A percentile compares a stretch with the other conserved stretches of the same genome.
phyloP scores from a whole-genome alignment of 495 filamentous ascomycete genomes.

The Talaromyces liani region DNA sequence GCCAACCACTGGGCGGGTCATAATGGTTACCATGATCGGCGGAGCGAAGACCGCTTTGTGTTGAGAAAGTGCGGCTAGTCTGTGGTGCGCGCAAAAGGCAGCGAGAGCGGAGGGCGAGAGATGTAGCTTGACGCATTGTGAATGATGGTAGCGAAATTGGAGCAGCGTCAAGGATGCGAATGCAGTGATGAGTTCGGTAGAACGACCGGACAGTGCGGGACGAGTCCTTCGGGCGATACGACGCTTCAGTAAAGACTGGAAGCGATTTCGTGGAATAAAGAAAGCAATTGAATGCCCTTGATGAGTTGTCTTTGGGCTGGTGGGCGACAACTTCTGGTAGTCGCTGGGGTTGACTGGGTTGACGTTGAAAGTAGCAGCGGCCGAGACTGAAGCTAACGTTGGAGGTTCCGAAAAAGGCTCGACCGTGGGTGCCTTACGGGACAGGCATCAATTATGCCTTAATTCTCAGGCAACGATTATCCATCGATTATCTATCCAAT shows the following conservation, averaged over 20 bases:
- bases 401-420: slow-evolving; percentile 15
- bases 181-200: neutral
- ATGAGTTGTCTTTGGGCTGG: neutral
- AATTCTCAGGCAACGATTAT: neutral
- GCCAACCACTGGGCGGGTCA: slow-evolving; percentile 85
- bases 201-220: neutral
- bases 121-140: slow-evolving; percentile 37
- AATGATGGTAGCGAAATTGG: neutral
- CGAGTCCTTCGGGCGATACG: neutral
- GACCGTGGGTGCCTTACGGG: slow-evolving; percentile 20
- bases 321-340: neutral
- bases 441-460: neutral
- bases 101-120: slow-evolving; percentile 36
- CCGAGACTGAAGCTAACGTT: slow-evolving; percentile 28
- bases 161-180: neutral
- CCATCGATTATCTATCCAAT: slow-evolving; percentile 4
- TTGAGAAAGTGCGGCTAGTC: slow-evolving; percentile 36
- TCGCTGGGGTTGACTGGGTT: slow-evolving; percentile 23
- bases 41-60: slow-evolving; percentile 31
- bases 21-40: slow-evolving; percentile 68
- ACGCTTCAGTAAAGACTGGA: neutral
- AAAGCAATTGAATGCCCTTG: neutral
- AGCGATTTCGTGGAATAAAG: neutral
- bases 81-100: slow-evolving; percentile 31
- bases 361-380: slow-evolving; percentile 42